Evolutionary conservation across 1,284 basidiomycete species (phyloP).

Genomic region (Leccinum subspadiceum): DNA sequence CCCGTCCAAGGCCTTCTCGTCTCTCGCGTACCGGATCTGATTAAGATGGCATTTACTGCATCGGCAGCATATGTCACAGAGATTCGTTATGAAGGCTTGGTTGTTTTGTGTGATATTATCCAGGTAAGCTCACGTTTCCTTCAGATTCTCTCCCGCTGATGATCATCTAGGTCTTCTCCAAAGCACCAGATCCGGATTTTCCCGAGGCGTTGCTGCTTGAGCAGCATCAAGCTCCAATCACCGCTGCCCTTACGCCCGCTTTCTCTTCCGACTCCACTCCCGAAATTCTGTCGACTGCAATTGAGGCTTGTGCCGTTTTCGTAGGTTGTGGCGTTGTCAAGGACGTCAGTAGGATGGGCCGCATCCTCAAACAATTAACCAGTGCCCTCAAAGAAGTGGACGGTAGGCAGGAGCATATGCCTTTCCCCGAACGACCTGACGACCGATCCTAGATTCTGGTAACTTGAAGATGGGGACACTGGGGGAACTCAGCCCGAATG

Average conservation of each 20-base stretch:
- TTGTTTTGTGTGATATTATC: constrained; percentile 90
- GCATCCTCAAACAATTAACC: constrained; percentile 89
- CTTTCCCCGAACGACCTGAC: constrained; percentile 11
- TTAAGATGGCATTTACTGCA: constrained; percentile 97
- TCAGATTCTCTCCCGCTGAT: constrained; percentile 10
- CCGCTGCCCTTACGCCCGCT: constrained; percentile 96
- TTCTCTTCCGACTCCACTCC: constrained; percentile 95
- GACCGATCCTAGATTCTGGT: constrained; percentile 59
- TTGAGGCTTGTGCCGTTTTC: constrained; percentile 83
- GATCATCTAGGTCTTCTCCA: constrained; percentile 69
- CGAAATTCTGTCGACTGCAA: constrained; percentile 89
- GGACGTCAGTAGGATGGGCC: constrained; percentile 87
- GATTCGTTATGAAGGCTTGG: constrained; percentile 90
- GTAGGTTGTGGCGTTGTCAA: constrained; percentile 95
- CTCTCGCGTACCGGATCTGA: constrained; percentile 86
- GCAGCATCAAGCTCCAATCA: constrained; percentile 98
- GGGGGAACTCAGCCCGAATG: constrained; percentile 84
- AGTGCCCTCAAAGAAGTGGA: constrained; percentile 89
- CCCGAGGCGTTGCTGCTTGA: constrained; percentile 90
- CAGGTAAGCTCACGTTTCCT: constrained; percentile 52
- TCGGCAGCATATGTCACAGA: constrained; percentile 95
- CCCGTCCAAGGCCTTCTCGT: constrained; percentile 61
- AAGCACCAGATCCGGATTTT: constrained; percentile 90
- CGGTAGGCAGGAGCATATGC: constrained; percentile 43
- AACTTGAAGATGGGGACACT: constrained; percentile 88